Base-by-base conservation (phyloP, 768 basidiomycete species). In the Leucocoprinus sp. region DNA sequence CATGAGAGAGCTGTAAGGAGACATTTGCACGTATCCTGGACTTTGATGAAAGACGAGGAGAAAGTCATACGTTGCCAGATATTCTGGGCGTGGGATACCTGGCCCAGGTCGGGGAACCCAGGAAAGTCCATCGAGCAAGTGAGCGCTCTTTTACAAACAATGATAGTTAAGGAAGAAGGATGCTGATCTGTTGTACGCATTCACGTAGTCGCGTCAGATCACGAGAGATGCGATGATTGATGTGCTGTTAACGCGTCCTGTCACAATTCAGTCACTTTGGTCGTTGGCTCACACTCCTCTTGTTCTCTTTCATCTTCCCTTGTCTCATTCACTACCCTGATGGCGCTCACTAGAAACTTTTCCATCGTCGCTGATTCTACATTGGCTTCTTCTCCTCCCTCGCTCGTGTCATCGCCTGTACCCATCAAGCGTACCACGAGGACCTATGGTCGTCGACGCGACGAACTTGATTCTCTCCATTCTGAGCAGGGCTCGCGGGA, bases 81-180 rank as follows among this genome's bases (percentile, higher is more conserved):
- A 84, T 58, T 75, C 80, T 5, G 80, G n/a, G 78, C 8, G 74
- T 80, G 4, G 71, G 76, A 8, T 80, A 78, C 59, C 66, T 82
- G 11, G 80, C 79, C 4, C 67, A 74, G 29, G 64, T 59, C 18
- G 78, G 80, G n/a, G 54, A 64, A 55, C 57, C 79, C 33, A 54
- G 58, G 26, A 62, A 64, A 24, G 54, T 49, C 15, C 41, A 22
- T 19, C 29, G 21, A 26, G 29, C n/a, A 42, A 21, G 14, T 11
- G 14, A 19, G 8, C 17, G 15, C 18, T 27, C 18, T 28, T 15
- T 7, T 5, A 4, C 23, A 27, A 8, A 5, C 31, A 8, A 42
- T 26, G 14, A 5, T n/a, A 26, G 19, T n/a, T 17, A 6, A 18
- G 23, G 34, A 36, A 37, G 17, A 26, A 21, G 22, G 43, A 14